A percentile compares a stretch with the other conserved stretches of the same genome.
Evolutionary conservation across 2,329 filamentous ascomycete genomes (phyloP).

Genomic region (Phialophora verrucosa): DNA sequence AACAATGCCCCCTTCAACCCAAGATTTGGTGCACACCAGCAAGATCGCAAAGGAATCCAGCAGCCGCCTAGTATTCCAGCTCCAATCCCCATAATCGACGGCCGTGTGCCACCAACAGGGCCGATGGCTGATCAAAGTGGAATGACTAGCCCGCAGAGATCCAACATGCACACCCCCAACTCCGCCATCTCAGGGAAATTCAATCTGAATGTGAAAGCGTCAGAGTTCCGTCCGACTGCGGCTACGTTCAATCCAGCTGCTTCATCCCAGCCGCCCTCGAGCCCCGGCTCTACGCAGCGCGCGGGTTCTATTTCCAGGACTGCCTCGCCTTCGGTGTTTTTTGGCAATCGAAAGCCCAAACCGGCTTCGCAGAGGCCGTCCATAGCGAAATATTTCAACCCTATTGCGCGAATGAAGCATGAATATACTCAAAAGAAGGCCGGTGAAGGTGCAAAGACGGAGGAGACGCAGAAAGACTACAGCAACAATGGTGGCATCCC

Average conservation of each 20-base stretch:
- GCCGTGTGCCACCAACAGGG: conserved; percentile 74
- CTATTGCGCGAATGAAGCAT: conserved; percentile 74
- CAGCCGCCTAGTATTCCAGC: conserved; percentile 53
- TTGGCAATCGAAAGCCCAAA: conserved; percentile 74
- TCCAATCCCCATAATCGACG: conserved; percentile 66
- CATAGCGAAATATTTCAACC: conserved; percentile 63
- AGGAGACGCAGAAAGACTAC: conserved; percentile 65
- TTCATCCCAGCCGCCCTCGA: conserved; percentile 69
- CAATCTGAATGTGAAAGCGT: conserved; percentile 60
- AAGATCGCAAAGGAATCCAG: conserved; percentile 37
- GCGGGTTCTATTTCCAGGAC: conserved; percentile 54
- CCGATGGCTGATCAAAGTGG: conserved; percentile 63
- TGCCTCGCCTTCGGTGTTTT: conserved; percentile 60
- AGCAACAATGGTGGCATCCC: conserved; percentile 81
- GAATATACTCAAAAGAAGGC: conserved; percentile 53
- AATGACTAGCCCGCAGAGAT: conserved; percentile 51
- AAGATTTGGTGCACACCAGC: conserved; percentile 30
- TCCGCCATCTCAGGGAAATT: conserved; percentile 61
- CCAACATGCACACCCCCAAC: conserved; percentile 57
- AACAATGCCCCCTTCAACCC: conserved; percentile 24
- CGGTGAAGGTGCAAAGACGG: conserved; percentile 36
- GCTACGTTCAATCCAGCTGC: conserved; percentile 76
- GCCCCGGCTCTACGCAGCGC: conserved; percentile 69
- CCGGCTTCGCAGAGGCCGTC: conserved; percentile 62
- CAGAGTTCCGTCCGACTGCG: conserved; percentile 86